These are phyloP conservation scores for Entomortierella lignicola DNA, from an alignment of 192 early-diverging fungal species.

Conservation along the genomic window DNA sequence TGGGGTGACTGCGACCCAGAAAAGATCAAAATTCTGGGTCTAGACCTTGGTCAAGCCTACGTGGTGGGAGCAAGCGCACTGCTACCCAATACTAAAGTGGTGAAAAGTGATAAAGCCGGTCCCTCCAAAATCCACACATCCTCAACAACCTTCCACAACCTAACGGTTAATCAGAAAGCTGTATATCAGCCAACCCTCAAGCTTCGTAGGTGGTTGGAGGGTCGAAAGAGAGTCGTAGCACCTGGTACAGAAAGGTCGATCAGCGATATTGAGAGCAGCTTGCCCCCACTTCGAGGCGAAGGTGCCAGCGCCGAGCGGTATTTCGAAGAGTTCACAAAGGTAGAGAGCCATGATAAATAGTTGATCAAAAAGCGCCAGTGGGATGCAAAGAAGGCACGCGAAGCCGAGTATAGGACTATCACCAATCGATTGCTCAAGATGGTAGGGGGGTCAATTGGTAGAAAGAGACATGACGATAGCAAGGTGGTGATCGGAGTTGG, in stretches of 20 bases:
- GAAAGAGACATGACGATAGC: background rate
- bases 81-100: background rate
- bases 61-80: constrained; percentile 6
- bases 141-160: background rate
- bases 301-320: background rate
- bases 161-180: constrained; percentile 6
- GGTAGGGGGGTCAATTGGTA: constrained; percentile 6
- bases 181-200: constrained; percentile 13
- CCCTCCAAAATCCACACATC: too few species aligned
- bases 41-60: constrained; percentile 13
- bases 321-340: background rate
- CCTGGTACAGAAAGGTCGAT: background rate
- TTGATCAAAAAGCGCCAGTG: background rate
- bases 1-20: background rate
- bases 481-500: constrained; percentile 2
- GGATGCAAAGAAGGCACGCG: constrained; percentile 4
- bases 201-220: background rate
- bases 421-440: constrained; percentile 5
- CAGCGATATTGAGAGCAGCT: constrained; percentile 1
- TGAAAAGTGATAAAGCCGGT: background rate
- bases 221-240: background rate
- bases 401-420: background rate
- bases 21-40: background rate
- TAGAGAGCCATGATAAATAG: background rate
- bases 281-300: constrained; percentile 5